Percentiles rank a stretch among this genome's conserved stretches.
Evolutionary conservation across 495 filamentous ascomycete genomes (phyloP).

Genomic region (Penicillium chermesinum): DNA sequence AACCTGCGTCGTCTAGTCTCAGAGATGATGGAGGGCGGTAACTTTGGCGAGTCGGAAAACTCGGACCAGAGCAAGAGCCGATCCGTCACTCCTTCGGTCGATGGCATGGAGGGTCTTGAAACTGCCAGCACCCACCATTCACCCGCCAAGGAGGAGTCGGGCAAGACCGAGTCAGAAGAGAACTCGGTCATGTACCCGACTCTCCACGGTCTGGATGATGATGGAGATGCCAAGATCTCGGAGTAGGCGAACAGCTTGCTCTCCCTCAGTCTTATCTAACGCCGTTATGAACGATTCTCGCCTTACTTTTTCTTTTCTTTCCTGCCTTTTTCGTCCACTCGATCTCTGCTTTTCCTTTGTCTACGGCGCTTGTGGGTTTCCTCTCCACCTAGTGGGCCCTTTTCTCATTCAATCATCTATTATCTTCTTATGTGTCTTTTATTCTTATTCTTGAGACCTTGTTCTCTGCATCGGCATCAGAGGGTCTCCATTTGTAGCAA

Average conservation of each 20-base stretch:
- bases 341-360: not conserved
- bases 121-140: slow-evolving; percentile 15
- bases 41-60: slow-evolving; percentile 49
- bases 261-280: slow-evolving; percentile 18
- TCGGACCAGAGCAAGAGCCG: slow-evolving; percentile 1
- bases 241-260: no score
- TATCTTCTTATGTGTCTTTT: slow-evolving; percentile 3
- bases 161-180: slow-evolving; percentile 23
- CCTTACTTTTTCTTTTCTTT: slow-evolving; percentile 1
- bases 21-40: slow-evolving; percentile 55
- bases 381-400: not conserved
- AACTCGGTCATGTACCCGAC: slow-evolving; percentile 43
- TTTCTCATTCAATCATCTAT: slow-evolving; percentile 2
- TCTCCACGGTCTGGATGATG: slow-evolving; percentile 40
- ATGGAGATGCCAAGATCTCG: slow-evolving; percentile 39
- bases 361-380: no score
- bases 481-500: slow-evolving; percentile 14
- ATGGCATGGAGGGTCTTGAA: slow-evolving; percentile 41
- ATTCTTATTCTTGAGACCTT: not conserved
- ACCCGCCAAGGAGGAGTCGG: slow-evolving; percentile 15
- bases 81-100: slow-evolving; percentile 23
- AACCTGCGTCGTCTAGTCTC: slow-evolving; percentile 63
- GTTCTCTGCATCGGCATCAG: not conserved
- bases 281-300: slow-evolving; percentile 24
- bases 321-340: not conserved